Evolutionary conservation across 257 asterid species (phyloP), one percentile per base, ranked within the genome.

Genomic region (Linaria vulgaris): DNA sequence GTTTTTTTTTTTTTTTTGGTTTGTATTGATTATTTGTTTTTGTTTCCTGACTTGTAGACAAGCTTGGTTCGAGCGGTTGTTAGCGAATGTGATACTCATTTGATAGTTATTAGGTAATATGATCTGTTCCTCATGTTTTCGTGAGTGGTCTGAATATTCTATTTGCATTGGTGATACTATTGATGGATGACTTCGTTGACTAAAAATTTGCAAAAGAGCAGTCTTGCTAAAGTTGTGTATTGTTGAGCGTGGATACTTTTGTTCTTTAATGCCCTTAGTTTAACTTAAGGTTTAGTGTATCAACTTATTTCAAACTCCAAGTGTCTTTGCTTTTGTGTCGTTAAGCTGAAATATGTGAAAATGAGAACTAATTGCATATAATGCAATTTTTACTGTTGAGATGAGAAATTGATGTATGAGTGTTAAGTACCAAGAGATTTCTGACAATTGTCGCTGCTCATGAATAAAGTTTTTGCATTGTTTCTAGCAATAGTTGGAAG

Each of bases 21-120:
- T 53, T 48, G 34, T 61, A 52, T 43, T 43, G 8, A n/a, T 72
- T 62, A 14, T 34, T 39, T 27, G 14, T 59, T n/a, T 59, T 57
- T 25, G n/a, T 12, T 63, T 30, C 60, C 5, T 34, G 41, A 34
- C 68, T 59, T 71, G 66, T 63, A 91, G 98, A 92, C 98, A 67
- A 89, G 99, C 86, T 85, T 89, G 92, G 97, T 92, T 76, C 85
- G 99, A 20, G 99, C 99, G 14, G 91, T 87, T 53, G 97, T 87
- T 79, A 91, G 82, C n/a, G 97, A 92, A 78, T 83, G 88, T 72
- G 84, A 73, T 62, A 96, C 97, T 2, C 83, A 89, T 80, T 82
- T 92, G 76, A 79, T 71, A 41, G 86, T 77, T 45, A 80, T 92
- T 52, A 92, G 98, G 96, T 88, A 81, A 59, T 69, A 59, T 15